Base-by-base conservation (phyloP, 208 protist genomes). In the Leishmania braziliensis region DNA sequence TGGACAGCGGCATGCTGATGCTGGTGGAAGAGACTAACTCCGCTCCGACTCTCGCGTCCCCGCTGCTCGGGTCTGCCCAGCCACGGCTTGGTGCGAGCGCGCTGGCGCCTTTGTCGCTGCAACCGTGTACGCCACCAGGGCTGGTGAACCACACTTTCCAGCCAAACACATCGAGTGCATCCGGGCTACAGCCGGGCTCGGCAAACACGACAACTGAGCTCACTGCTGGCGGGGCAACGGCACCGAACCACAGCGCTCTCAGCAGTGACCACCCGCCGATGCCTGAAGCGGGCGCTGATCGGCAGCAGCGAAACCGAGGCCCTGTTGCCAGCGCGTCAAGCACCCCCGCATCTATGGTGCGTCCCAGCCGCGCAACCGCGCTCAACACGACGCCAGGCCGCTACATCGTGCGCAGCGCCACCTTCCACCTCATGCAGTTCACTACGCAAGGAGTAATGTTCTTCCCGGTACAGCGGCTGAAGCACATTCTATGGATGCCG, bases 381-480 rank as follows among this genome's bases (percentile, higher is more conserved):
- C 39, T 66, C 50, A 63, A 43, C 63, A 26, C 71, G n/a, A 65
- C 33, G 54, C 5, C 54, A 20, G 77, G 26, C 29, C 56, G 86
- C 74, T 88, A 92, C 54, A 18, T 71, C 6, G 89, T 95, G 20
- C 77, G 87, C 70, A 91, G 85, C 48, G 86, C 84, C 39, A 90
- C 93, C 33, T 92, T 95, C 62, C 87, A 89, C 54, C 54, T 94
- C 46, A 93, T 97, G 92, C 87, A 94, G 74, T 94, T 91, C 80
- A 85, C 90, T 73, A 90, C 92, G 29, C 92, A 97, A 48, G 84
- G 86, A 6, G 83, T 91, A 23, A 89, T 93, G 73, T 94, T 95
- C 77, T 93, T 89, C 77, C 86, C 91, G 10, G 75, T 87, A 43
- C 91, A 94, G 77, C 87, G 83, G 14, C 65, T 90, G 16, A 88